Conservation (phyloP, 176 grass and related monocot species). For the Carex myosuroides region DNA sequence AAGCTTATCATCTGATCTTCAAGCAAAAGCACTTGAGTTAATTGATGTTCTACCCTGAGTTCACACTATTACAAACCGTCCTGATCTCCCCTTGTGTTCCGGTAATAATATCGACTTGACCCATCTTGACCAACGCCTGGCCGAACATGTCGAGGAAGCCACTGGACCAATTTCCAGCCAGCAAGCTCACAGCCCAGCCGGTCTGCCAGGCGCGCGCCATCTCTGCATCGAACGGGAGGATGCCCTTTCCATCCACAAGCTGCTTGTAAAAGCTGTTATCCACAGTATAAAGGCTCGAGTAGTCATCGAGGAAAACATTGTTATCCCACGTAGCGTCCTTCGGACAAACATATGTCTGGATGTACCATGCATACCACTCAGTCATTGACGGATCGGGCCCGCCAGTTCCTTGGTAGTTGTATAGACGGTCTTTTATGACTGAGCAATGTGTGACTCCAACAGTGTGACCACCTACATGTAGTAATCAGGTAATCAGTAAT, state of each 20-base stretch:
- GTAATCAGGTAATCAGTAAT: neutral
- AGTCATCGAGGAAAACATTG: neutral
- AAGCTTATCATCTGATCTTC: neutral
- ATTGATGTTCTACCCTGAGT: conserved; percentile 13
- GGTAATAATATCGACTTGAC: conserved; percentile 27
- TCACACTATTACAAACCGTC: conserved; percentile 38
- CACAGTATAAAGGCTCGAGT: conserved; percentile 31
- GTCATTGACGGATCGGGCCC: conserved; percentile 30
- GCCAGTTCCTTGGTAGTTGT: conserved; percentile 11
- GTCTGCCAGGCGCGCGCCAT: conserved; percentile 28
- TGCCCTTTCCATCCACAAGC: conserved; percentile 25
- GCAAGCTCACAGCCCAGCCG: conserved; percentile 12
- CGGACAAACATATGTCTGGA: conserved; percentile 10
- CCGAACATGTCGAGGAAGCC: neutral
- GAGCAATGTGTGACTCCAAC: conserved; percentile 46
- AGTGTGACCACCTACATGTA: conserved; percentile 35
- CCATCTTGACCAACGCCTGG: conserved; percentile 43
- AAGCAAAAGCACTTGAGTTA: neutral
- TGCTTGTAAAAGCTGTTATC: conserved; percentile 50
- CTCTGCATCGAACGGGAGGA: conserved; percentile 37
- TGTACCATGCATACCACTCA: neutral
- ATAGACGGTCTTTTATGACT: conserved; percentile 40
- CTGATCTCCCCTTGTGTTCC: conserved; percentile 55
- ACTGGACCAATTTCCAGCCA: conserved; percentile 8
- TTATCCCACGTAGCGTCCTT: conserved; percentile 3